phyloP scores from a whole-genome alignment of 768 basidiomycete genomes.

The Polyporus arcularius region DNA sequence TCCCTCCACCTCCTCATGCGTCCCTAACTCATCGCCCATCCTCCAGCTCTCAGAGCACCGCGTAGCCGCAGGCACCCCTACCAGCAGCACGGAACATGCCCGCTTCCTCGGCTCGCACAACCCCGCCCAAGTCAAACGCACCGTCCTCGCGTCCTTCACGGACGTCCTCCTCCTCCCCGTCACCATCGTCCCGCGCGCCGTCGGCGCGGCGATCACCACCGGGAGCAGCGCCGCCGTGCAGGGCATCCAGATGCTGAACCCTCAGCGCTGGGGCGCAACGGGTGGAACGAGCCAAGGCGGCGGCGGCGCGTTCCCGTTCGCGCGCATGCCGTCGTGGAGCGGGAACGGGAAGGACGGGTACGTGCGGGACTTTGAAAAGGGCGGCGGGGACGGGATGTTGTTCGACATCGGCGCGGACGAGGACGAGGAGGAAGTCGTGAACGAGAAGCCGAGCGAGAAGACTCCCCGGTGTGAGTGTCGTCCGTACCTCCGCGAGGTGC shows the following conservation, averaged over 20 bases:
- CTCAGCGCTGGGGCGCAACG: conserved; percentile 76
- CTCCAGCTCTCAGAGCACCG: conserved; percentile 26
- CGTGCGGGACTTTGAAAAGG: conserved; percentile 36
- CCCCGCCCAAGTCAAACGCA: conserved; percentile 89
- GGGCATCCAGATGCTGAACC: conserved; percentile 88
- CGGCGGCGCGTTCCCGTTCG: conserved; percentile 10
- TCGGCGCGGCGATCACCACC: conserved; percentile 59
- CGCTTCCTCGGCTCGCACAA: conserved; percentile 85
- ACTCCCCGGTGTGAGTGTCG: conserved; percentile 13
- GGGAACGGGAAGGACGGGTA: conserved; percentile 24
- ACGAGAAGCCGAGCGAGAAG: conserved; percentile 13
- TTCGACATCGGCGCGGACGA: conserved; percentile 54
- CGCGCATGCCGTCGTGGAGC: conserved; percentile 13
- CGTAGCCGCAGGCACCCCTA: conserved; percentile 10
- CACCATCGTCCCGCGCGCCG: conserved; percentile 88
- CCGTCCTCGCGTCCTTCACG: conserved; percentile 89
- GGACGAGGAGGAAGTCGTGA: conserved; percentile 28
- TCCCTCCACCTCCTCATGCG: neutral
- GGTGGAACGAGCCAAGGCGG: conserved; percentile 11
- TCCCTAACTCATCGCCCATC: neutral
- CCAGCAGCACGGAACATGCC: conserved; percentile 28
- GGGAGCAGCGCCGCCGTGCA: conserved; percentile 78
- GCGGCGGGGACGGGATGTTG: conserved; percentile 42
- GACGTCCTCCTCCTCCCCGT: conserved; percentile 89
- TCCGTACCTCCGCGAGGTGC: neutral